These are phyloP conservation scores for Dipteronia dyeriana DNA, from an alignment of 345 rosid species.

Conservation along the genomic window DNA sequence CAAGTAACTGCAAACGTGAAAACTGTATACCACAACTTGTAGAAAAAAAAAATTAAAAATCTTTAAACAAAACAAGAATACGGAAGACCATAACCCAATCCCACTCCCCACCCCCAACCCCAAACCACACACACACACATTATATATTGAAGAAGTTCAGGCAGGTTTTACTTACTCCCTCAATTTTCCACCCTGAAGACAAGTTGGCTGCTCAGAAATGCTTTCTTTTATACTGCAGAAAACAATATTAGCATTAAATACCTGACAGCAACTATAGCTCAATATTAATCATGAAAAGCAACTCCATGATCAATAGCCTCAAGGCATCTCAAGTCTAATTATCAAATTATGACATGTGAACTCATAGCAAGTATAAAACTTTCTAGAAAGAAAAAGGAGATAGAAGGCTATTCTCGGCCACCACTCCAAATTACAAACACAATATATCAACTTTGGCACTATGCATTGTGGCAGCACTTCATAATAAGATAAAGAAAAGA, in stretches of 20 bases:
- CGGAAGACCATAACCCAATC: neutral
- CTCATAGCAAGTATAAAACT: neutral
- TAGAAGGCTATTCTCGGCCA: slow-evolving; percentile 10
- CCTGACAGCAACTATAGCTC: neutral
- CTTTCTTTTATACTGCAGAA: slow-evolving; percentile 80
- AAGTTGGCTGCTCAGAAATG: slow-evolving; percentile 76
- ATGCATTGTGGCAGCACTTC: neutral
- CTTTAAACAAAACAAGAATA: neutral
- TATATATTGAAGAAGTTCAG: neutral
- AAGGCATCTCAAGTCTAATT: slow-evolving; percentile 8
- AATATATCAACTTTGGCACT: neutral
- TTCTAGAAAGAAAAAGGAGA: neutral
- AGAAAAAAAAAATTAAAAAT: neutral
- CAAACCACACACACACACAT: neutral
- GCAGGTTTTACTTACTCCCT: slow-evolving; percentile 70
- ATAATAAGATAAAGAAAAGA: neutral
- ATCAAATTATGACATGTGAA: neutral
- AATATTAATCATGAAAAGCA: neutral
- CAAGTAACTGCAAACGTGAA: slow-evolving; percentile 20
- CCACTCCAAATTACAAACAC: neutral
- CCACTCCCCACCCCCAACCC: neutral
- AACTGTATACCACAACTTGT: slow-evolving; percentile 1
- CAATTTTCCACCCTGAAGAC: slow-evolving; percentile 76
- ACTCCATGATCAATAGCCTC: neutral
- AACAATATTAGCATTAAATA: slow-evolving; percentile 1